Percentiles rank a stretch among this genome's conserved stretches.
These are phyloP conservation scores for Suillus bovinus DNA, from an alignment of 768 basidiomycete genomes.

Conservation along the genomic window DNA sequence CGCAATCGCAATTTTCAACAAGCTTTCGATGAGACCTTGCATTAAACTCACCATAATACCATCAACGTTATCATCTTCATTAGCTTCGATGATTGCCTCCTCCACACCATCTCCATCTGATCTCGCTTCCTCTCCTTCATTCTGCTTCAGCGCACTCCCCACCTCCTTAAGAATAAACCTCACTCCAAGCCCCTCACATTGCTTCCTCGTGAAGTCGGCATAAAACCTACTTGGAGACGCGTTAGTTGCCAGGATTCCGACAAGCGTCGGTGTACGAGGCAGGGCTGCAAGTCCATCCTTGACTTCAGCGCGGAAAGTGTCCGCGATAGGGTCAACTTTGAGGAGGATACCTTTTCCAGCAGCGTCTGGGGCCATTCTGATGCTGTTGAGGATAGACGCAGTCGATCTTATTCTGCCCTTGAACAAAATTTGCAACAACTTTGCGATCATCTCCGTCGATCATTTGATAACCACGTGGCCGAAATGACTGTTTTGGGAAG, in stretches of 20 bases:
- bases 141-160: slow-evolving; percentile 33
- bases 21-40: slow-evolving; percentile 42
- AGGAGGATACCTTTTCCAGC: slow-evolving; percentile 72
- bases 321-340: slow-evolving; percentile 77
- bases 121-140: slow-evolving; percentile 36
- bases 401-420: not conserved
- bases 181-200: slow-evolving; percentile 87
- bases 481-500: not conserved
- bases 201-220: slow-evolving; percentile 88
- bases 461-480: slow-evolving; percentile 4
- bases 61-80: slow-evolving; percentile 80
- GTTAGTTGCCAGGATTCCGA: slow-evolving; percentile 89
- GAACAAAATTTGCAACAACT: not conserved
- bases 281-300: slow-evolving; percentile 41
- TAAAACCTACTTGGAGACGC: slow-evolving; percentile 80
- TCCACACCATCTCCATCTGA: slow-evolving; percentile 90
- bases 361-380: slow-evolving; percentile 29
- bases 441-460: slow-evolving; percentile 2
- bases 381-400: not conserved
- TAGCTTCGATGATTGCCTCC: slow-evolving; percentile 94
- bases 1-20: not conserved
- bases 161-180: slow-evolving; percentile 78
- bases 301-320: slow-evolving; percentile 71
- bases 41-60: slow-evolving; percentile 84
- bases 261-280: slow-evolving; percentile 63